Percentiles rank a stretch among this genome's conserved stretches.
These are phyloP conservation scores for Scedosporium aurantiacum DNA, from an alignment of 2,329 filamentous ascomycete genomes.

Conservation along the genomic window DNA sequence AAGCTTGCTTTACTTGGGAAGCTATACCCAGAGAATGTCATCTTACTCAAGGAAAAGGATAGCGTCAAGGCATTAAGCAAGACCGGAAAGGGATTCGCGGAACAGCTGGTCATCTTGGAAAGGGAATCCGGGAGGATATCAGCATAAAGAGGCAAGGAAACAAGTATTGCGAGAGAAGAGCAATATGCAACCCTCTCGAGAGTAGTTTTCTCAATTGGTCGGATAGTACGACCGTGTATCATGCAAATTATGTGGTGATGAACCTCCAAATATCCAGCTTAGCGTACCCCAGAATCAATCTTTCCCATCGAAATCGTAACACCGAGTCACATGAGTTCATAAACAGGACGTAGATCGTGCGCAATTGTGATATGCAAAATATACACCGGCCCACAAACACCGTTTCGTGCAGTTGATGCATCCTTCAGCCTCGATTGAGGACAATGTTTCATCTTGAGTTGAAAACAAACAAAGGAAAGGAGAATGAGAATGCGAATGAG, in stretches of 20 bases:
- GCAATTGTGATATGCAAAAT: not conserved
- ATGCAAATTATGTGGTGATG: not conserved
- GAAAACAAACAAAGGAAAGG: not conserved
- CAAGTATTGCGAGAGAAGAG: not conserved
- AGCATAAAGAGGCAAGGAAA: not conserved
- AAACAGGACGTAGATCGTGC: not conserved
- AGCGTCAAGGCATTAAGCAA: not conserved
- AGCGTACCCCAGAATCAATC: not conserved
- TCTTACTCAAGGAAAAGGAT: not conserved
- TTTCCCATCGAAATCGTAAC: not conserved
- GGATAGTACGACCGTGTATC: not conserved
- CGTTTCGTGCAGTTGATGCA: not conserved
- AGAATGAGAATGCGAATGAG: not conserved
- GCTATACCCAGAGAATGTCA: slow-evolving; percentile 5
- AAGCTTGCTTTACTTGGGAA: slow-evolving; percentile 4
- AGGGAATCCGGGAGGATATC: not conserved
- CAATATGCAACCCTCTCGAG: too few species aligned
- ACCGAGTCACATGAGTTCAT: not conserved
- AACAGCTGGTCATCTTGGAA: not conserved
- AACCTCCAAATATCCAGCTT: not conserved
- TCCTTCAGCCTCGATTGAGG: not conserved
- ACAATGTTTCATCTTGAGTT: too few species aligned
- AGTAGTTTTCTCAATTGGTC: too few species aligned
- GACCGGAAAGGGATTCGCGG: not conserved
- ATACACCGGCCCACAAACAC: too few species aligned